These are phyloP conservation scores for Omphalea diandra DNA, from an alignment of 441 rosid genomes.

Conservation along the genomic window DNA sequence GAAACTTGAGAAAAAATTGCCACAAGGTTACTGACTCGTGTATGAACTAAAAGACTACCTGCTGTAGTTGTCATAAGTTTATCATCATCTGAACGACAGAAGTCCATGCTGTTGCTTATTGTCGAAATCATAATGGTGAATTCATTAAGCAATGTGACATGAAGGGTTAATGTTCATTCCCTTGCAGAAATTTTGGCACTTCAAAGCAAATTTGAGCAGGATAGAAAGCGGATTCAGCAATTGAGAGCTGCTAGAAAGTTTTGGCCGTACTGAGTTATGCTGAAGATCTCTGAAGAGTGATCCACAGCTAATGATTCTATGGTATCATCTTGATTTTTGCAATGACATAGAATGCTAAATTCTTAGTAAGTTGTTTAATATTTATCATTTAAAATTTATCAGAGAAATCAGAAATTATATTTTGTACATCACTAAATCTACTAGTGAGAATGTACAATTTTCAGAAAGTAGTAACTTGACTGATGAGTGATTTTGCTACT, in stretches of 20 bases:
- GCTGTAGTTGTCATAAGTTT: neutral
- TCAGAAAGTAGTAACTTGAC: neutral
- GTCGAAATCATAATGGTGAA: neutral
- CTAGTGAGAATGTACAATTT: neutral
- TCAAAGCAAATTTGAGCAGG: constrained; percentile 72
- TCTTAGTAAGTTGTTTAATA: neutral
- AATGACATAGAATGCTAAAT: neutral
- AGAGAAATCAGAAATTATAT: neutral
- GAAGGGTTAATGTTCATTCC: neutral
- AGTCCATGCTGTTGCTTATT: neutral
- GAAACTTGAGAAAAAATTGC: neutral
- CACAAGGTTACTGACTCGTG: neutral
- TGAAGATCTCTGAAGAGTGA: neutral
- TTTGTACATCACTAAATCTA: neutral
- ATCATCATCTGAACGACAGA: neutral
- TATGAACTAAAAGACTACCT: neutral
- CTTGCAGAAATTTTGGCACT: constrained; percentile 66
- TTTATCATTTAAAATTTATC: neutral
- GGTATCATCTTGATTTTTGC: neutral
- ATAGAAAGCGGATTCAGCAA: constrained; percentile 58
- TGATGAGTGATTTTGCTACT: neutral
- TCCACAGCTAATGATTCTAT: neutral
- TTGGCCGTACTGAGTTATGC: constrained; percentile 47
- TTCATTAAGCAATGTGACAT: neutral
- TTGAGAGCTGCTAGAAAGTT: constrained; percentile 70